Evolutionary conservation across 352 stramenopile species (phyloP), one percentile per base, ranked within the genome.

Genomic region (Nothophytophthora sp.): DNA sequence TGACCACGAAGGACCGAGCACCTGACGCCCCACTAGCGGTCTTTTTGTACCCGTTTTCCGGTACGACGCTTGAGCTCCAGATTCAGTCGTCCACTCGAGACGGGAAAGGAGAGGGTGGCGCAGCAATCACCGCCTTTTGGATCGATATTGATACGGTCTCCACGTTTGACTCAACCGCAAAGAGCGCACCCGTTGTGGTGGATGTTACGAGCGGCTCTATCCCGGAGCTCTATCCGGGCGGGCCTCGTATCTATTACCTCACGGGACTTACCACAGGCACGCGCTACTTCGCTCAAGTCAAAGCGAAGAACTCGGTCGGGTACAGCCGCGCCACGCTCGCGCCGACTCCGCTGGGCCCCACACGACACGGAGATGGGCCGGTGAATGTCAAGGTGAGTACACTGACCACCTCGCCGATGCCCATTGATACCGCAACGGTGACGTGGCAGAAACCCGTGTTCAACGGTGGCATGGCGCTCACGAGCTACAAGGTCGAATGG

Each of bases 261-360:
- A 77, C 67, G 19, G 68, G 71, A 13, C 76, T 97, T 9, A 65
- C 70, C 13, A 88, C 73, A 1, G 88, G 88, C 15, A 75, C 76
- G 11, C 69, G 73, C 7, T 96, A 96, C 59, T 96, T 90, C 58
- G 81, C 94, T 1, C 87, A 95, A 44, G 86, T 95, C 8, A 91
- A 87, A 37, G 64, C 83, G 8, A 76, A 75, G 20, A 94, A 89
- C 50, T 60, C 61, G 20, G 77, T 92, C 24, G 80, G 78, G 1
- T 84, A 78, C 56, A 89, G 76, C 34, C 78, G 72, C 11, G 74
- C 80, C 15, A 91, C 73, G 10, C 54, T 88, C 7, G 76, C 80
- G 7, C 73, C 78, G 13, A 82, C 68, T 33, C 60, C 83, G 3
- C 37, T 90, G 29, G 77, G 73, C 4, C 79, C 81, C 15, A 86